Base-by-base conservation (phyloP, 257 asterid species). In the Fraxinus excelsior region DNA sequence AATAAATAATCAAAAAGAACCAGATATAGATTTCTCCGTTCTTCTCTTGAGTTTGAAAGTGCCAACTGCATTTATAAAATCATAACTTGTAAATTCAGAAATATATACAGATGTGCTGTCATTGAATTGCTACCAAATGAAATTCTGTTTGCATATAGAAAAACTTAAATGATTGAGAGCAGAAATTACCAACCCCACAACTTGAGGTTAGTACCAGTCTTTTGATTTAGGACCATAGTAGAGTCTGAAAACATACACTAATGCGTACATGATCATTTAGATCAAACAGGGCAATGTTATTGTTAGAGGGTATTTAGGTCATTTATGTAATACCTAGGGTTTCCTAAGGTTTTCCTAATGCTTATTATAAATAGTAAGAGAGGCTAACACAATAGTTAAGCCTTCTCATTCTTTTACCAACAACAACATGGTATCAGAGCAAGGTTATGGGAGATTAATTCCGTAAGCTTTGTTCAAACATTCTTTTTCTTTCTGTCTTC, bases 1-100 rank as follows among this genome's bases (percentile, higher is more conserved):
- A 93, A 84, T 64, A 89, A 97, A 87, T 86, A 93, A 84, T 96
- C 99, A 65, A 96, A 96, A 72, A 96, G 96, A 86, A 93, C 99
- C 90, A 93, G 87, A 86, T 91, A 94, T 65, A 96, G 87, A 88
- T 93, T 93, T 82, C 90, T 87, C 83, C 99, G 85, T 78, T 94
- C 96, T 81, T 93, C 98, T 88, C 97, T 88, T 7, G 99, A 93
- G 82, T 90, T 92, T 67, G 97, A 91, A 74, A 86, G 93, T 83
- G 91, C 96, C 72, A 93, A 84, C 99, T 96, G 97, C 88, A 85
- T 78, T 81, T 68, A 60, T 60, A 82, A 73, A 79, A 78, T 66
- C 69, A 69, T 62, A 83, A 81, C 74, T 64, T 72, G 67, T 62
- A 83, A 76, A 60, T 70, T 74, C 35, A 70, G 75, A 60, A 78